Percentiles rank a stretch among this genome's conserved stretches.
These are phyloP conservation scores for Boletus austroedulis DNA, from an alignment of 1,284 basidiomycete genomes.

Conservation along the genomic window DNA sequence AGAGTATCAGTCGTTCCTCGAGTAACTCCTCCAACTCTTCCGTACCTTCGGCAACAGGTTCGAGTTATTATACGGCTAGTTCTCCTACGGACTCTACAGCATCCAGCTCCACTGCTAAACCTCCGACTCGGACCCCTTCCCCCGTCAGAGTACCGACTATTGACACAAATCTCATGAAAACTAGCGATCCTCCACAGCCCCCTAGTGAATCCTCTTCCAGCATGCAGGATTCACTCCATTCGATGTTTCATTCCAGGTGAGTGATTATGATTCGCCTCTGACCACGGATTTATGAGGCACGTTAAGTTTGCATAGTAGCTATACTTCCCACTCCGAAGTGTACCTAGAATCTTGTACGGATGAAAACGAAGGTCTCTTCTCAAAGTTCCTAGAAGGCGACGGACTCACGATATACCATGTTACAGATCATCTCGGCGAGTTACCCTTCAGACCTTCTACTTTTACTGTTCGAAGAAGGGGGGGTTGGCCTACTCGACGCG, in stretches of 20 bases:
- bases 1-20: not conserved
- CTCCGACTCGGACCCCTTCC: conserved; percentile 8
- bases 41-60: not conserved
- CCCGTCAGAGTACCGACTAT: not conserved
- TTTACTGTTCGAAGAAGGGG: conserved; percentile 12
- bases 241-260: conserved; percentile 15
- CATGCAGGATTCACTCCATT: not conserved
- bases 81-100: conserved; percentile 12
- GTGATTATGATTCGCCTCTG: not conserved
- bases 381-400: not conserved
- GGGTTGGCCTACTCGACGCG: conserved; percentile 12
- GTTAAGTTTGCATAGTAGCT: conserved; percentile 19
- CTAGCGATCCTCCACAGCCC: not conserved
- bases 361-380: conserved; percentile 16
- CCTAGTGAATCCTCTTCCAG: conserved; percentile 9
- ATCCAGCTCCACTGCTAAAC: conserved; percentile 11
- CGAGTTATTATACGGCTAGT: conserved; percentile 15
- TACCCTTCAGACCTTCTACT: conserved; percentile 8
- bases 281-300: conserved; percentile 2
- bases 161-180: not conserved
- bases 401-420: not conserved
- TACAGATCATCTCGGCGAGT: conserved; percentile 14
- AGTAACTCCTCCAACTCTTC: not conserved
- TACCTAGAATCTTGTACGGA: conserved; percentile 3
- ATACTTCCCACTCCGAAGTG: conserved; percentile 16